These are phyloP conservation scores for Leccinum aurantiacum DNA, from an alignment of 768 basidiomycete genomes.

Conservation along the genomic window DNA sequence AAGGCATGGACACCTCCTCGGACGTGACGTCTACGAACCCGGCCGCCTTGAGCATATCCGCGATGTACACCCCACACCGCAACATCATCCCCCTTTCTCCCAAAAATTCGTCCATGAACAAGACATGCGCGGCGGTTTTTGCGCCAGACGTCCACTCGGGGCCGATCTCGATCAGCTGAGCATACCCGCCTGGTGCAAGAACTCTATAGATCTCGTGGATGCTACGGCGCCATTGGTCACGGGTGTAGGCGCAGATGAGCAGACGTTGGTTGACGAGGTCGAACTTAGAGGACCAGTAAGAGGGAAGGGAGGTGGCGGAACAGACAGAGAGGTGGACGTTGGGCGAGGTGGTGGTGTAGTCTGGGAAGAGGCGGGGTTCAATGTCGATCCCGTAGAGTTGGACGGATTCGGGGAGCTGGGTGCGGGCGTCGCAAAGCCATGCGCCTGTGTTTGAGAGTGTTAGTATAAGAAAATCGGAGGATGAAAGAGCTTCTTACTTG, in stretches of 20 bases:
- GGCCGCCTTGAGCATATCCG: slow-evolving; percentile 20
- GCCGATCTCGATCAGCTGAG: slow-evolving; percentile 33
- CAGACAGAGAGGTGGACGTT: slow-evolving; percentile 24
- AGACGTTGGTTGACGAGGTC: slow-evolving; percentile 35
- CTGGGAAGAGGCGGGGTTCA: slow-evolving; percentile 23
- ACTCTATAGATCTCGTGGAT: slow-evolving; percentile 33
- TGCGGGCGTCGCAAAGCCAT: slow-evolving; percentile 24
- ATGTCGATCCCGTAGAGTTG: slow-evolving; percentile 30
- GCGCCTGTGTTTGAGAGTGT: slow-evolving; percentile 8
- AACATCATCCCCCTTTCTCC: slow-evolving; percentile 9
- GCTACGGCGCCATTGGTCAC: slow-evolving; percentile 27
- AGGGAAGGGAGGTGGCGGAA: slow-evolving; percentile 30
- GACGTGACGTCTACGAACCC: slow-evolving; percentile 20
- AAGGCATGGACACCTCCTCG: slow-evolving; percentile 18
- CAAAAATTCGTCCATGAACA: slow-evolving; percentile 15
- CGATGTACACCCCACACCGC: slow-evolving; percentile 12
- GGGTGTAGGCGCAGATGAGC: slow-evolving; percentile 29
- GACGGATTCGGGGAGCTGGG: slow-evolving; percentile 15
- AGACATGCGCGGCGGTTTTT: slow-evolving; percentile 8
- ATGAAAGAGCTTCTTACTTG: slow-evolving; percentile 3
- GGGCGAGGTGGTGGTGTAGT: neutral
- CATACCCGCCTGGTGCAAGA: slow-evolving; percentile 33
- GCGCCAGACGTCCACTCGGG: slow-evolving; percentile 17
- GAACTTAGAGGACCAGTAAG: slow-evolving; percentile 33
- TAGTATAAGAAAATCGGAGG: neutral